phyloP scores from a whole-genome alignment of 768 basidiomycete genomes.

The Solioccasus polychromus region DNA sequence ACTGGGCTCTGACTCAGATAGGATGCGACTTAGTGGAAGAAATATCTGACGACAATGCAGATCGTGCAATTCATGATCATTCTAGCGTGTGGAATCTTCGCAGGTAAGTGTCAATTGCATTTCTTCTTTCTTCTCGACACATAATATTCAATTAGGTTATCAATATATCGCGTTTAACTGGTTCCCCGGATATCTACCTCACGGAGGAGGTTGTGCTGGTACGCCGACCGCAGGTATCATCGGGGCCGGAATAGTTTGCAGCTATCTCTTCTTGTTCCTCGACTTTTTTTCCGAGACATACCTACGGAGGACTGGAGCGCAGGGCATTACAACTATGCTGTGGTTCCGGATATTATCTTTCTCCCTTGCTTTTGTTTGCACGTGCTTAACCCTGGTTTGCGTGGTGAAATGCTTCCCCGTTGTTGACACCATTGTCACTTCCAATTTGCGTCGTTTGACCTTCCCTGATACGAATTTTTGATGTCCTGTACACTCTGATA shows the following conservation, averaged over 20 bases:
- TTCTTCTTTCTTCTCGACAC: neutral
- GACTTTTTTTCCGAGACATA: conserved; percentile 23
- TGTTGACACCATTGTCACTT: no score
- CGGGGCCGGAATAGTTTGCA: conserved; percentile 11
- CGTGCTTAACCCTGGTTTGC: no score
- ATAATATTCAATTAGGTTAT: no score
- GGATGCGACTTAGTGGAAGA: conserved; percentile 19
- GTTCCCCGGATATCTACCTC: conserved; percentile 15
- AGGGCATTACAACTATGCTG: neutral
- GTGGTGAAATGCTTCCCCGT: no score
- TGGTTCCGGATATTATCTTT: no score
- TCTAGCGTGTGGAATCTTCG: conserved; percentile 7
- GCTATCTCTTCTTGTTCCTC: conserved; percentile 22
- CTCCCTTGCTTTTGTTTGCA: no score
- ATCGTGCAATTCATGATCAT: conserved; percentile 22
- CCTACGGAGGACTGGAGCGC: conserved; percentile 2
- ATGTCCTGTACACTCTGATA: no score
- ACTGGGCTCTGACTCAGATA: neutral
- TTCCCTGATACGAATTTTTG: no score
- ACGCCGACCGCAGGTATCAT: conserved; percentile 15
- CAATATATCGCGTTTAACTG: conserved; percentile 20
- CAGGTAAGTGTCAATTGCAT: conserved; percentile 5
- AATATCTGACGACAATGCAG: conserved; percentile 23
- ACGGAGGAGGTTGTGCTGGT: conserved; percentile 15
- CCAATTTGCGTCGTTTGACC: no score